Evolutionary conservation across 768 basidiomycete genomes (phyloP).

Genomic region (Boletus speciosus): DNA sequence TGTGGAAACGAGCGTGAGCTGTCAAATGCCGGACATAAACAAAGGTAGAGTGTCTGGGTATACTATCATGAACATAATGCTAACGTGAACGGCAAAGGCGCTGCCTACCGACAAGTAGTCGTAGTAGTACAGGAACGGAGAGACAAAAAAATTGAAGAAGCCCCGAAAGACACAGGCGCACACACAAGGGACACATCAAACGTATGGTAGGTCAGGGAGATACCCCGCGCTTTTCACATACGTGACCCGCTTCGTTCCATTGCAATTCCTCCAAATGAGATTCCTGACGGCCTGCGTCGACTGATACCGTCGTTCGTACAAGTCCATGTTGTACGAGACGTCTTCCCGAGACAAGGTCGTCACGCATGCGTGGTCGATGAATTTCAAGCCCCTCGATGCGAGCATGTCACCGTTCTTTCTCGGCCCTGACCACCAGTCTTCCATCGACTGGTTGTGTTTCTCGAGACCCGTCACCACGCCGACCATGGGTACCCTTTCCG

Average conservation of each 20-base stretch:
- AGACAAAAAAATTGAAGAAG: neutral
- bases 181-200: neutral
- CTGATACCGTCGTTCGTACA: constrained; percentile 31
- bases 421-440: constrained; percentile 32
- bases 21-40: constrained; percentile 10
- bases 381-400: constrained; percentile 31
- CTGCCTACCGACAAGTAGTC: constrained; percentile 15
- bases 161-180: neutral
- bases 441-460: constrained; percentile 30
- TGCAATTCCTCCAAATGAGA: constrained; percentile 30
- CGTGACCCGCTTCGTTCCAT: constrained; percentile 28
- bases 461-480: constrained; percentile 38
- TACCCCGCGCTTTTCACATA: constrained; percentile 30
- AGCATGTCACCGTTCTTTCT: constrained; percentile 35
- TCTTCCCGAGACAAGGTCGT: constrained; percentile 35
- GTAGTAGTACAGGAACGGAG: constrained; percentile 14
- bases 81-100: constrained; percentile 12
- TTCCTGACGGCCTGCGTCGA: constrained; percentile 24
- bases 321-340: constrained; percentile 31
- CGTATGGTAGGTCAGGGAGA: constrained; percentile 25
- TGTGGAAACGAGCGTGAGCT: constrained; percentile 21
- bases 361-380: constrained; percentile 41
- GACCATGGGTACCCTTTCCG: constrained; percentile 37
- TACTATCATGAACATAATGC: constrained; percentile 14
- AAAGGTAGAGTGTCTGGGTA: constrained; percentile 19